Conservation (phyloP, 2,329 filamentous ascomycete genomes). For the Penicillium glabrum region DNA sequence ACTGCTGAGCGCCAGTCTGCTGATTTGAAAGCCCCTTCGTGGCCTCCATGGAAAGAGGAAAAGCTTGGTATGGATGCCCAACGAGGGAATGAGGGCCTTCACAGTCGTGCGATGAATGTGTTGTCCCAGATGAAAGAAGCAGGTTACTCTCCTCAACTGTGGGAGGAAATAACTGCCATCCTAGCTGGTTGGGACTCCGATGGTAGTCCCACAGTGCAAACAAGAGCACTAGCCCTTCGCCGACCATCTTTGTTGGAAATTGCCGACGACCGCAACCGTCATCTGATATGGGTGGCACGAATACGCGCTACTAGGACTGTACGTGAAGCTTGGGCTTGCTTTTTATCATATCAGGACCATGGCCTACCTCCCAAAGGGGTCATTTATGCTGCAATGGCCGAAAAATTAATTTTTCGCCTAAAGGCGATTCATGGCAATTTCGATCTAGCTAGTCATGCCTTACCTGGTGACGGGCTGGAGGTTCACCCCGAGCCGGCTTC, state of each 20-base stretch:
- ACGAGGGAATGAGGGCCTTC: slow-evolving; percentile 56
- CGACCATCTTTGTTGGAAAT: slow-evolving; percentile 17
- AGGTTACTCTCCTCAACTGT: slow-evolving; percentile 53
- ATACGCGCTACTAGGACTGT: slow-evolving; percentile 61
- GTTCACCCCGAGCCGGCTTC: slow-evolving; percentile 56
- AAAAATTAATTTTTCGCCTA: slow-evolving; percentile 51
- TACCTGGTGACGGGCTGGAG: slow-evolving; percentile 59
- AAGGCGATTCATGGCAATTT: slow-evolving; percentile 21
- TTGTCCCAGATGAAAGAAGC: slow-evolving; percentile 59
- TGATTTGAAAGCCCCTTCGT: slow-evolving; percentile 58
- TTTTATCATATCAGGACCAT: slow-evolving; percentile 55
- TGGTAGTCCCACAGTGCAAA: slow-evolving; percentile 63
- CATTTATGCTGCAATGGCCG: slow-evolving; percentile 58
- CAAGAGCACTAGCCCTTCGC: slow-evolving; percentile 45
- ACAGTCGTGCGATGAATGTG: slow-evolving; percentile 57
- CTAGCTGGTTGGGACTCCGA: slow-evolving; percentile 65
- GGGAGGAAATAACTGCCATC: slow-evolving; percentile 56
- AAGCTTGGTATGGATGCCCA: slow-evolving; percentile 61
- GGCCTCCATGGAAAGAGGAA: slow-evolving; percentile 67
- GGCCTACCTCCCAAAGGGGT: slow-evolving; percentile 35
- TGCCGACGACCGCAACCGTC: slow-evolving; percentile 17
- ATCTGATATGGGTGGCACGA: slow-evolving; percentile 55
- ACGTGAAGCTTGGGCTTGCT: slow-evolving; percentile 66
- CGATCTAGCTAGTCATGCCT: slow-evolving; percentile 25
- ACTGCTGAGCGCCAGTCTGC: slow-evolving; percentile 57